Base-by-base conservation (phyloP, 768 basidiomycete species). In the Epithele typhae region DNA sequence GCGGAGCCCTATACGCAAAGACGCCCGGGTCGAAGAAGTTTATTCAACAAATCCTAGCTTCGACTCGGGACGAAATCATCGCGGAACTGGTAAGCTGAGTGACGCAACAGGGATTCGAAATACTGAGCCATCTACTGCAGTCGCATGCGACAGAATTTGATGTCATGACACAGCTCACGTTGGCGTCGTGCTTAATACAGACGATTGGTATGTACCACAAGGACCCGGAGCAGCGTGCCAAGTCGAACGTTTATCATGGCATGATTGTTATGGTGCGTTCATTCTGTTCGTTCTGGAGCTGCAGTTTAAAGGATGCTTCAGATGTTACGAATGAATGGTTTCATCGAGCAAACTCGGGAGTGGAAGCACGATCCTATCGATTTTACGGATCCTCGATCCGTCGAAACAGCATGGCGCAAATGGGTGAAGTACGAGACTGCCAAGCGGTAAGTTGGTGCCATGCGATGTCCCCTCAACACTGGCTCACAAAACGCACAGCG, bases 211-310 rank as follows among this genome's bases (percentile, higher is more conserved):
- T 76, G 25, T 77, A 73, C 59, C 78, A 76, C 55, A 74, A 76
- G 62, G 71, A 69, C 43, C 55, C 65, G 40, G 72, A 74, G 34
- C 73, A 76, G 54, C 68, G 76, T 47, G 68, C 67, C 23, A 67
- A 67, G 43, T 76, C 75, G 37, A 78, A 64, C 48, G 63, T 73
- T n/a, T 82, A 77, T 57, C 83, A 77, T 63, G 72, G 72, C 30
- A 77, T 79, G 72, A 72, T 85, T 21, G 74, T 81, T 38, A 73
- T 73, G 71, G 82, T 81, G 57, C 57, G 70, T 68, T 11, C n/a
- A n/a, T n/a, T n/a, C n/a, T n/a, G n/a, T n/a, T n/a, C n/a, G n/a
- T n/a, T n/a, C n/a, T n/a, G n/a, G n/a, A n/a, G n/a, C n/a, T n/a
- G n/a, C n/a, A n/a, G n/a, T n/a, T n/a, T n/a, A n/a, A n/a, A n/a